Conservation (phyloP, 352 stramenopile species). For the Albugo candida region DNA sequence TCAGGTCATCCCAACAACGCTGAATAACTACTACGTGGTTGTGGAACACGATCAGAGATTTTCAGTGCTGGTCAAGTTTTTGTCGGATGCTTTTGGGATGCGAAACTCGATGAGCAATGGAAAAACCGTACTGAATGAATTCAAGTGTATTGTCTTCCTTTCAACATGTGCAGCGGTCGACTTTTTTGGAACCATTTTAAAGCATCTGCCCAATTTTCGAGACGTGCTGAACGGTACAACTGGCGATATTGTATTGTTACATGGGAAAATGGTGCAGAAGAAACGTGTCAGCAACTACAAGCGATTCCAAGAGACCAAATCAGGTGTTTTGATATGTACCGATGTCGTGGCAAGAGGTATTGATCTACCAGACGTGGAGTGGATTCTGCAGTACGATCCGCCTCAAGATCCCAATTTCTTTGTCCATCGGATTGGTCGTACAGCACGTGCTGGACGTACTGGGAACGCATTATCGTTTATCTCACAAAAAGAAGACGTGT, state of each 20-base stretch:
- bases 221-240: conserved; percentile 2
- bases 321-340: conserved; percentile 92
- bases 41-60: conserved; percentile 89
- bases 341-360: conserved; percentile 97
- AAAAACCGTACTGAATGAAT: conserved; percentile 8
- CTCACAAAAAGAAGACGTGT: conserved; percentile 91
- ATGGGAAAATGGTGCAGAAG: conserved; percentile 90
- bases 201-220: conserved; percentile 33
- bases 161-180: conserved; percentile 98
- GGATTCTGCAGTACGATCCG: conserved; percentile 98
- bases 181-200: conserved; percentile 87
- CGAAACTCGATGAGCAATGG: too few relatives aligned
- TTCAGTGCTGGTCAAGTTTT: conserved; percentile 82
- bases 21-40: conserved; percentile 91
- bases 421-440: conserved; percentile 95
- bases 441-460: conserved; percentile 85
- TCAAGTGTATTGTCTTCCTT: conserved; percentile 98
- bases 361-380: conserved; percentile 96
- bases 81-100: conserved; percentile 14
- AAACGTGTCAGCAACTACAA: conserved; percentile 71
- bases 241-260: conserved; percentile 39
- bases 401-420: conserved; percentile 97
- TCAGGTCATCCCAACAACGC: conserved; percentile 50
- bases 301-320: conserved; percentile 24
- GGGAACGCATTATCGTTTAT: conserved; percentile 92